phyloP scores from a whole-genome alignment of 495 filamentous ascomycete species.

The Talaromyces proteolyticus region DNA sequence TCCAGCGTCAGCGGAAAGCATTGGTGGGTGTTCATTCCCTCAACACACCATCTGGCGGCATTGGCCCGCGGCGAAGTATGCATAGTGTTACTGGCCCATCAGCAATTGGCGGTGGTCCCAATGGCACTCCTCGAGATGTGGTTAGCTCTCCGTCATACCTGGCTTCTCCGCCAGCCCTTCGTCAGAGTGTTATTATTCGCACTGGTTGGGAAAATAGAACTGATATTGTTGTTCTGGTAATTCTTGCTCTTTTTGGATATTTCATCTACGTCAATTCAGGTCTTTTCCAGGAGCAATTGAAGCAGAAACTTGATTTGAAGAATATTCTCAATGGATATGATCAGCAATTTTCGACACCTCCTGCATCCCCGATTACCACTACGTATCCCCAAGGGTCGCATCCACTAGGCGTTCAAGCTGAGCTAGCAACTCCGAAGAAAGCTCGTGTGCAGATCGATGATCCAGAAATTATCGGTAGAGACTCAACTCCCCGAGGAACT shows the following conservation, averaged over 20 bases:
- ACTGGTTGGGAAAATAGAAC: slow-evolving; percentile 46
- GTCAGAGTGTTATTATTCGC: slow-evolving; percentile 47
- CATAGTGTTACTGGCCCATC: slow-evolving; percentile 21
- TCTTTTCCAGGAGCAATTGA: slow-evolving; percentile 40
- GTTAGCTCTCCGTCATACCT: slow-evolving; percentile 33
- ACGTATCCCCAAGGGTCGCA: neutral
- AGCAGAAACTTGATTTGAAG: slow-evolving; percentile 47
- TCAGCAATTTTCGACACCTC: slow-evolving; percentile 30
- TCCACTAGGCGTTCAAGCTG: neutral
- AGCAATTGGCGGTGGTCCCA: slow-evolving; percentile 15
- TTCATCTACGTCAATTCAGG: slow-evolving; percentile 48
- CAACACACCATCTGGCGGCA: slow-evolving; percentile 13
- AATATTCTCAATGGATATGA: slow-evolving; percentile 43
- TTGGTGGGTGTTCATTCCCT: slow-evolving; percentile 49
- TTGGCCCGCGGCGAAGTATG: slow-evolving; percentile 12
- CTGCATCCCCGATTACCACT: slow-evolving; percentile 1
- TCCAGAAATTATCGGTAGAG: slow-evolving; percentile 9
- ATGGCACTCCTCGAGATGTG: slow-evolving; percentile 37
- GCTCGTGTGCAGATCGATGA: slow-evolving; percentile 6
- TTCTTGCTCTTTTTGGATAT: slow-evolving; percentile 36
- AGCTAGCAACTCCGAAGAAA: slow-evolving; percentile 5
- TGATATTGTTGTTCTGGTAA: slow-evolving; percentile 43
- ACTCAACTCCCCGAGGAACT: slow-evolving; percentile 7
- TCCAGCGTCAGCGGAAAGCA: slow-evolving; percentile 40
- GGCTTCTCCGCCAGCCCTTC: slow-evolving; percentile 37